Evolutionary conservation across 805 yeast species (phyloP).

Genomic region (Lipomyces spencermartinsiae): DNA sequence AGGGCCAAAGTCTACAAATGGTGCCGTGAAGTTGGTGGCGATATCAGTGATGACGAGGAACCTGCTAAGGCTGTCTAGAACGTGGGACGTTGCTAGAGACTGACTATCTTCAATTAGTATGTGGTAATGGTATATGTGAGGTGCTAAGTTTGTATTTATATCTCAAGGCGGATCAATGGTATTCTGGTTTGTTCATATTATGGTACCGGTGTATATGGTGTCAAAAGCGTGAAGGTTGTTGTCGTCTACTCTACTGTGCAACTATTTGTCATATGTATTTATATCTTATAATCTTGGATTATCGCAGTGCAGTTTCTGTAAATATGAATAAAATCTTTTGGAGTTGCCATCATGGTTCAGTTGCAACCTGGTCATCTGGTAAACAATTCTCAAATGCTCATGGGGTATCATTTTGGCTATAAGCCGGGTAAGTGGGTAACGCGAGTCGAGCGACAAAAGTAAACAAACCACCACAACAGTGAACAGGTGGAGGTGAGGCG

Average conservation of each 20-base stretch:
- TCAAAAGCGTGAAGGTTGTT: background rate
- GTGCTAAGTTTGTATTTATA: background rate
- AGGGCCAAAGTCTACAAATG: slow-evolving; percentile 74
- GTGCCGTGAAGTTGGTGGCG: slow-evolving; percentile 48
- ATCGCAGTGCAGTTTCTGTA: background rate
- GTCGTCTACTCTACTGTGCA: background rate
- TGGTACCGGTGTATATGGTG: slow-evolving; percentile 3
- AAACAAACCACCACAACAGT: slow-evolving; percentile 33
- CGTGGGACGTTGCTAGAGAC: background rate
- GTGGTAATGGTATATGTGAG: background rate
- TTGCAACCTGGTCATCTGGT: too few relatives aligned
- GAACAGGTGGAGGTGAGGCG: slow-evolving; percentile 7
- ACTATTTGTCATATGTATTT: background rate
- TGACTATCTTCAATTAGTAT: background rate
- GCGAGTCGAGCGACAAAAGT: slow-evolving; percentile 23
- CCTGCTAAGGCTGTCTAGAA: slow-evolving; percentile 1
- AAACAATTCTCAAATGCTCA: too few relatives aligned
- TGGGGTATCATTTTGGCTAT: background rate
- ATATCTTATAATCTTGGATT: slow-evolving; percentile 1
- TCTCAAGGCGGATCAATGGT: background rate
- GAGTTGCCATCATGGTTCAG: too few relatives aligned
- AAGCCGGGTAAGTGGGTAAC: slow-evolving; percentile 19
- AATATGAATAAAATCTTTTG: background rate
- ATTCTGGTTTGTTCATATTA: background rate
- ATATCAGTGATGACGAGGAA: slow-evolving; percentile 35